Percentiles rank a stretch among this genome's conserved stretches.
These are phyloP conservation scores for Mimosa pudica DNA, from an alignment of 306 rosid genomes.

Conservation along the genomic window DNA sequence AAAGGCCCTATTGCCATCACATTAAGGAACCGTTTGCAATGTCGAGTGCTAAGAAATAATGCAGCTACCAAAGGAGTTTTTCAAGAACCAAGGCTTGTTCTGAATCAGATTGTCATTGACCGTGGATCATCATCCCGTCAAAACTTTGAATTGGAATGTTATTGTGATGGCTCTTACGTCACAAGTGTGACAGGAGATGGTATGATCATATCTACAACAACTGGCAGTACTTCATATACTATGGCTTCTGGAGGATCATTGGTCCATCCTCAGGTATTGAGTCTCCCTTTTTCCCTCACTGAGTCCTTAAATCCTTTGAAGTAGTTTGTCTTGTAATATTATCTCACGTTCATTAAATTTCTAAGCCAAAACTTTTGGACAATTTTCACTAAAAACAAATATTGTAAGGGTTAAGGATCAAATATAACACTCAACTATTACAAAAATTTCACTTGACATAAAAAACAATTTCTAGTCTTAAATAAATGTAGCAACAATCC, in stretches of 20 bases:
- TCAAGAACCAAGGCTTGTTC: constrained; percentile 60
- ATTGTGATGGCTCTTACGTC: constrained; percentile 87
- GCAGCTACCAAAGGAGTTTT: constrained; percentile 43
- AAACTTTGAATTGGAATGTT: constrained; percentile 94
- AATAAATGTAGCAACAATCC: no score
- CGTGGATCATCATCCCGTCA: constrained; percentile 98
- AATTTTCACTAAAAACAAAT: no score
- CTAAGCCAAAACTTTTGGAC: no score
- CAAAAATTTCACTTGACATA: no score
- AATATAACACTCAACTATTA: no score
- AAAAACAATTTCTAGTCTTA: no score
- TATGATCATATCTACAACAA: constrained; percentile 84
- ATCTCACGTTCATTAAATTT: no score
- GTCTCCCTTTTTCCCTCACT: neutral
- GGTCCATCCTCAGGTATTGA: constrained; percentile 97
- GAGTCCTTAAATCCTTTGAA: neutral
- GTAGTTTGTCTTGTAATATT: neutral
- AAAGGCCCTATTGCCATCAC: constrained; percentile 92
- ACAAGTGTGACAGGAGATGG: constrained; percentile 98
- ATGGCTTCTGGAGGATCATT: constrained; percentile 99
- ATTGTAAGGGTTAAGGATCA: no score
- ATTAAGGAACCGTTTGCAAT: constrained; percentile 78
- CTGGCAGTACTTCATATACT: constrained; percentile 97
- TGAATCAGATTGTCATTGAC: constrained; percentile 95
- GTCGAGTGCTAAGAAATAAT: constrained; percentile 85